Conservation (phyloP, 2,329 filamentous ascomycete genomes). For the Colletotrichum plurivorum region DNA sequence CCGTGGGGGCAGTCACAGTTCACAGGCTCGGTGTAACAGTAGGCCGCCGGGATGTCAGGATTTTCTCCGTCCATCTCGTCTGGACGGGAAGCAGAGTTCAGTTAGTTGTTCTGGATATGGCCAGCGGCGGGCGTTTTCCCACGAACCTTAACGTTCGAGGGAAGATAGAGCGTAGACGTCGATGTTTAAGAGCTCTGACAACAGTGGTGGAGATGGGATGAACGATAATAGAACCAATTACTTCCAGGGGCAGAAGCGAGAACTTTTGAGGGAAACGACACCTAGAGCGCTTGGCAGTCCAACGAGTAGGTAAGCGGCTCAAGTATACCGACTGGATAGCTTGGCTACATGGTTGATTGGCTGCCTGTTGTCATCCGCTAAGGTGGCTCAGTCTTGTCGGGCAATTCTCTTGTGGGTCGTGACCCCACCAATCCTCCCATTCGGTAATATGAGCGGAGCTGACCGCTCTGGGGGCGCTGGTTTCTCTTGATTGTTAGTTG, state of each 20-base stretch:
- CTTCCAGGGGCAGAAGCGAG: too few species aligned
- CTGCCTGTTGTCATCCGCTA: neutral
- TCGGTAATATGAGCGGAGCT: too few species aligned
- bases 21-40: neutral
- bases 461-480: too few species aligned
- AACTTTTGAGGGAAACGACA: neutral
- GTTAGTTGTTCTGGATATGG: neutral
- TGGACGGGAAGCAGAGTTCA: too few species aligned
- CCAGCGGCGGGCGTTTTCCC: too few species aligned
- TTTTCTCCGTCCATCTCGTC: neutral
- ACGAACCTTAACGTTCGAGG: too few species aligned
- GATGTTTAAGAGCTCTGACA: too few species aligned
- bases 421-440: too few species aligned
- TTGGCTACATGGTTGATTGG: neutral
- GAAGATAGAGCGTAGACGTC: too few species aligned
- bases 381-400: neutral
- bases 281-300: neutral
- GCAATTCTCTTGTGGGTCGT: neutral
- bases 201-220: too few species aligned
- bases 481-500: too few species aligned
- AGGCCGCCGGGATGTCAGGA: neutral
- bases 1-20: conserved; percentile 14
- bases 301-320: neutral
- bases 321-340: conserved; percentile 10
- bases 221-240: too few species aligned